A percentile compares a stretch with the other conserved stretches of the same genome.
Conservation (phyloP, 306 rosid species). For the Lithocarpus polystachyus region DNA sequence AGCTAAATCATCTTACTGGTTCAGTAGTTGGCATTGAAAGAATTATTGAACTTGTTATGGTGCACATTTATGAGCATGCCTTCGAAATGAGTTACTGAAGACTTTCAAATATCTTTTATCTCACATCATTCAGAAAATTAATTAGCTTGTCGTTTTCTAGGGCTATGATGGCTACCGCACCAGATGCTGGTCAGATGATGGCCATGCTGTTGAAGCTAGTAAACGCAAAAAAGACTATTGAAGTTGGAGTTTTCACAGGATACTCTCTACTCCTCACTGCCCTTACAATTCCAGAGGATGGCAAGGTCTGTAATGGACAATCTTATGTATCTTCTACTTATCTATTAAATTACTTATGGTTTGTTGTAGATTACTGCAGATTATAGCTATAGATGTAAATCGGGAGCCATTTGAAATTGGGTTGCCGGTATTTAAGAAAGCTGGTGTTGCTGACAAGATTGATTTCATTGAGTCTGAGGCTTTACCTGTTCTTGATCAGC, state of each 20-base stretch:
- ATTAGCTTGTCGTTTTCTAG: conserved; percentile 5
- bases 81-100: no score
- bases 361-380: conserved; percentile 30
- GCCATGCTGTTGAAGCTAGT: conserved; percentile 28
- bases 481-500: conserved; percentile 48
- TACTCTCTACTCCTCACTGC: conserved; percentile 78
- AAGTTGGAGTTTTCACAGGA: conserved; percentile 62
- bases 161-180: conserved; percentile 18
- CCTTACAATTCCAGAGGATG: conserved; percentile 50
- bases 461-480: conserved; percentile 54
- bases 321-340: background rate
- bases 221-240: conserved; percentile 40
- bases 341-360: background rate
- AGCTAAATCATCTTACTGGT: no score
- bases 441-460: conserved; percentile 67
- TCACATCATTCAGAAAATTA: no score
- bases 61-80: no score
- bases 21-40: no score
- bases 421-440: conserved; percentile 50
- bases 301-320: conserved; percentile 34
- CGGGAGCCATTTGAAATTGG: conserved; percentile 53
- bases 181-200: conserved; percentile 32
- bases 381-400: conserved; percentile 49
- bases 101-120: no score
- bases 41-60: no score